Percentiles rank a stretch among this genome's conserved stretches.
Evolutionary conservation across 768 basidiomycete species (phyloP).

Genomic region (Suillus placidus): DNA sequence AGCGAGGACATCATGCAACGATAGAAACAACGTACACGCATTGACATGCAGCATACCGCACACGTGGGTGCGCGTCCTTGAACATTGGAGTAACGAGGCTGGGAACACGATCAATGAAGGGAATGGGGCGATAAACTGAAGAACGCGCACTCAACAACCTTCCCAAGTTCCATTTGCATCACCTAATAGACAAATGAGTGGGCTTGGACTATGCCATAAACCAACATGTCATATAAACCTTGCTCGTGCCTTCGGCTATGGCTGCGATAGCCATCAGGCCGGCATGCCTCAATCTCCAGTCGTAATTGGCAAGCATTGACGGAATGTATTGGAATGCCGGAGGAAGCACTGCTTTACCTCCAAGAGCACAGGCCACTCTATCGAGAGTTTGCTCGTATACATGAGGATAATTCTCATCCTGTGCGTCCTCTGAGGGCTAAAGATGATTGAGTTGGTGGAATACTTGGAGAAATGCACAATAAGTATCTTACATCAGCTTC

Average conservation of each 20-base stretch:
- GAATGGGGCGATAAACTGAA: not conserved
- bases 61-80: slow-evolving; percentile 74
- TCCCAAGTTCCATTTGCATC: slow-evolving; percentile 80
- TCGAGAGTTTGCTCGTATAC: slow-evolving; percentile 86
- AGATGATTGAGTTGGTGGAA: slow-evolving; percentile 6
- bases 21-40: slow-evolving; percentile 58
- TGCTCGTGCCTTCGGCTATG: slow-evolving; percentile 82
- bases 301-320: slow-evolving; percentile 76
- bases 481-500: slow-evolving; percentile 64
- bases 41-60: slow-evolving; percentile 80
- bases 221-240: slow-evolving; percentile 39
- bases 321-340: slow-evolving; percentile 84
- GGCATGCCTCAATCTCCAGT: slow-evolving; percentile 86
- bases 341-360: slow-evolving; percentile 74
- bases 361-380: slow-evolving; percentile 77
- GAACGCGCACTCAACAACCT: slow-evolving; percentile 72
- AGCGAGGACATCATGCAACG: slow-evolving; percentile 1
- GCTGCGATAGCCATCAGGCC: slow-evolving; percentile 87
- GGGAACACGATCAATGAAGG: slow-evolving; percentile 7
- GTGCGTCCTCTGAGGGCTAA: slow-evolving; percentile 65
- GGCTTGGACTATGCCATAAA: not conserved
- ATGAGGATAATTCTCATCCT: slow-evolving; percentile 66
- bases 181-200: slow-evolving; percentile 42
- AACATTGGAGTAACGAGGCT: slow-evolving; percentile 82
- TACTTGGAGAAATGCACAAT: slow-evolving; percentile 1